Percentiles rank a stretch among this genome's conserved stretches.
These are phyloP conservation scores for Talaromyces sp. DNA, from an alignment of 2,329 filamentous ascomycete species.

Conservation along the genomic window DNA sequence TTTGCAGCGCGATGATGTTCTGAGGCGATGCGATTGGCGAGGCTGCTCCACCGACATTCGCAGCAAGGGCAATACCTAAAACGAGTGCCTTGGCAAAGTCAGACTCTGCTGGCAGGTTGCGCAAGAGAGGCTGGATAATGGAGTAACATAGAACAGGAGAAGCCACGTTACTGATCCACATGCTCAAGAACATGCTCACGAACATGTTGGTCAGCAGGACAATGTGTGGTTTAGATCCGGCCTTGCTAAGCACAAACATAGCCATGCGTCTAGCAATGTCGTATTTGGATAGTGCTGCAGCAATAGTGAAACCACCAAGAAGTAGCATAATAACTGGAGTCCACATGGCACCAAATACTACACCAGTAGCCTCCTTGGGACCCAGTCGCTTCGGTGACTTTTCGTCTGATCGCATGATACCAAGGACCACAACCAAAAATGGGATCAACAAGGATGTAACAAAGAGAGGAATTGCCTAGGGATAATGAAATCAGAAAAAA, in stretches of 20 bases:
- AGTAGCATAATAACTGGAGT: conserved; percentile 98
- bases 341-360: conserved; percentile 96
- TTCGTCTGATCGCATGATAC: conserved; percentile 78
- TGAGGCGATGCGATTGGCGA: conserved; percentile 97
- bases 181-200: conserved; percentile 94
- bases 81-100: conserved; percentile 94
- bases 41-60: conserved; percentile 94
- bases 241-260: conserved; percentile 93
- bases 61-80: conserved; percentile 89
- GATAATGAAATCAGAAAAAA: conserved; percentile 9
- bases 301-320: conserved; percentile 92
- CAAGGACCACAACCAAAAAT: conserved; percentile 84
- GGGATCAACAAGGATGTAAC: conserved; percentile 93
- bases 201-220: conserved; percentile 98
- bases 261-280: conserved; percentile 97
- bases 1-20: conserved; percentile 93
- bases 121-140: conserved; percentile 95
- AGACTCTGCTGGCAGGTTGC: conserved; percentile 86
- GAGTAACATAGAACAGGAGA: conserved; percentile 96
- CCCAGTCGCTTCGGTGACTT: conserved; percentile 70
- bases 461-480: conserved; percentile 87
- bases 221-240: conserved; percentile 83
- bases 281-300: conserved; percentile 92
- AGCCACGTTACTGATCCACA: conserved; percentile 99
- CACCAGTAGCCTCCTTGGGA: conserved; percentile 78